phyloP scores from a whole-genome alignment of 2,329 filamentous ascomycete species.

The Penicillium sp. region DNA sequence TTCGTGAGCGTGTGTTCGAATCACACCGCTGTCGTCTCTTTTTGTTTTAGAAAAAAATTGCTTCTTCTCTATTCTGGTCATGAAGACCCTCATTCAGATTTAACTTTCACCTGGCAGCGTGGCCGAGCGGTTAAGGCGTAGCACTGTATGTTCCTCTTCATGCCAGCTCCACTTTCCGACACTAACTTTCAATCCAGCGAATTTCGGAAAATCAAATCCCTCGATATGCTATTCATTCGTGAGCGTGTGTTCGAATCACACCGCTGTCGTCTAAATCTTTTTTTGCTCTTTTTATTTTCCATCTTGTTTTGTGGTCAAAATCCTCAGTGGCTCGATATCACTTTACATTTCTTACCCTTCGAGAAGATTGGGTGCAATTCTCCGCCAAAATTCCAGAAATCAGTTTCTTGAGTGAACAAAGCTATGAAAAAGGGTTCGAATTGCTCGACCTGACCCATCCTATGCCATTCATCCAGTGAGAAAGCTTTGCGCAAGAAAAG shows the following conservation, averaged over 20 bases:
- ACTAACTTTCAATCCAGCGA: not conserved
- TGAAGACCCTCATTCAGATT: too few species aligned
- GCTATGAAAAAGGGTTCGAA: too few species aligned
- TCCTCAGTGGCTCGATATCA: too few species aligned
- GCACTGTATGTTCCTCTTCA: not conserved
- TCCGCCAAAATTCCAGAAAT: too few species aligned
- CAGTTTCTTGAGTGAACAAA: too few species aligned
- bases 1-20: conserved; percentile 1
- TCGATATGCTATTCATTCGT: not conserved
- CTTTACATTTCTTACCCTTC: not conserved
- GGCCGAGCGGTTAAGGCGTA: not conserved
- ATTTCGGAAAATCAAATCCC: not conserved
- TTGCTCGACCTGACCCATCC: too few species aligned
- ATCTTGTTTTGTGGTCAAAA: too few species aligned
- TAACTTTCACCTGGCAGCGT: not conserved
- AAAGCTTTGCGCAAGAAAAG: too few species aligned
- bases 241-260: conserved; percentile 1
- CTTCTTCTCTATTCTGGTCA: too few species aligned
- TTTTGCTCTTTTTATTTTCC: not conserved
- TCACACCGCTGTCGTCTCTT: not conserved
- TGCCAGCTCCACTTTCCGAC: too few species aligned
- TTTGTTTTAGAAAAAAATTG: not conserved
- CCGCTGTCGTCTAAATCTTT: not conserved
- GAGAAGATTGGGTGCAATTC: too few species aligned
- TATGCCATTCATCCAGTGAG: too few species aligned